phyloP scores from a whole-genome alignment of 192 early-diverging fungal species.

The Backusella sp. region DNA sequence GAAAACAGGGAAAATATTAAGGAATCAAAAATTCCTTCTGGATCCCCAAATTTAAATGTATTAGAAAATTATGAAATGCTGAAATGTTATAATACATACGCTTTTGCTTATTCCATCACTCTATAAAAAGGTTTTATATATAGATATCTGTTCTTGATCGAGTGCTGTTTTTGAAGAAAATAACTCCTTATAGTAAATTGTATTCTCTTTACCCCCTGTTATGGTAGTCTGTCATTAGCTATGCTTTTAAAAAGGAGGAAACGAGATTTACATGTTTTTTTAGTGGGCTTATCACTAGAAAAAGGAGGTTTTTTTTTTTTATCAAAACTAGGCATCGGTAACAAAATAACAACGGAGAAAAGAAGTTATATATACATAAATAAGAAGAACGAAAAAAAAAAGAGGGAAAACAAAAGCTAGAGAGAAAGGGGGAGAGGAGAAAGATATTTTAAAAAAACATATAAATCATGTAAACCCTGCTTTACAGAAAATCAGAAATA shows the following conservation, averaged over 20 bases:
- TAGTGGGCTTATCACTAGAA: neutral
- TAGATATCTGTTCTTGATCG: neutral
- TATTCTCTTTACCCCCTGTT: neutral
- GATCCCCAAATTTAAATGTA: neutral
- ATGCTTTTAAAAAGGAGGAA: conserved; percentile 1
- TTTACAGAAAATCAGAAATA: conserved; percentile 8
- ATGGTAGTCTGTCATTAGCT: neutral
- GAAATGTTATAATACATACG: neutral
- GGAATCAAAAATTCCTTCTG: neutral
- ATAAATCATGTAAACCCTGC: neutral
- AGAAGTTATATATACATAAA: neutral
- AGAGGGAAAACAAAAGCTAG: neutral
- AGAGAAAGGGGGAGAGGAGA: neutral
- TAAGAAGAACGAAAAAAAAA: neutral
- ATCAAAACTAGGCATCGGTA: neutral
- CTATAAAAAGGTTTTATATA: neutral
- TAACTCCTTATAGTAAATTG: neutral
- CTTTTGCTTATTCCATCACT: neutral
- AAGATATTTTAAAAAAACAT: neutral
- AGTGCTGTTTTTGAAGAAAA: neutral
- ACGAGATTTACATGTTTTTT: conserved; percentile 1
- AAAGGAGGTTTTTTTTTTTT: neutral
- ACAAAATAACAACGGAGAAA: neutral
- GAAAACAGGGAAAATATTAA: neutral
- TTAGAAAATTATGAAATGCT: neutral